Base-by-base conservation (phyloP, 208 protist species). In the Acanthamoeba triangularis region DNA sequence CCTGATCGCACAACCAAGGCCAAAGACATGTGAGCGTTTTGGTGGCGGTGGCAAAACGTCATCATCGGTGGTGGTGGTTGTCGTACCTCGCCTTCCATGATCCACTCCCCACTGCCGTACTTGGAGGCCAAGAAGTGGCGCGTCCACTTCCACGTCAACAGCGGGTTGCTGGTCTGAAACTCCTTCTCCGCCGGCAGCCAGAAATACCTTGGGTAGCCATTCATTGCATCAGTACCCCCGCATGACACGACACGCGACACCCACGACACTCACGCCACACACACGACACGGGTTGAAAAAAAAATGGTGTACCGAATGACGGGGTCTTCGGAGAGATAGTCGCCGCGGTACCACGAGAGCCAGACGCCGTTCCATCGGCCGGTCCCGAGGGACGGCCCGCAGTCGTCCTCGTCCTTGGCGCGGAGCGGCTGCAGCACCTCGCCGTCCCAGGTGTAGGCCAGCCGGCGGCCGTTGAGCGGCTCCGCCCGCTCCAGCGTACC, bases 61-160 rank as follows among this genome's bases (percentile, higher is more conserved):
- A 16, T 65, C 1, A 16, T 65, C 2, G 59, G 37, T 41, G 37
- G 37, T 18, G 56, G 56, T 74, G 28, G n/a, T 28, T 7, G 8
- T 10, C n/a, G 49, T 65, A 95, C 82, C 37, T 94, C 82, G 65
- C 95, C 95, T 61, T 96, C 95, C 54, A 96, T 95, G 44, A 96
- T 96, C 95, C 95, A 96, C 47, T 95, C 90, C 10, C 95, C 95
- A 11, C 30, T 82, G 33, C 78, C 72, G 80, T 95, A 88, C 41
- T 96, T 96, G 52, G n/a, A 56, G 25, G 95, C 91, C 23, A 96
- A 49, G 59, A 96, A 96, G 82, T 96, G 95, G 25, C 95, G 80
- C 61, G 91, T 96, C 95, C 95, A 96, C 67, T 96, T 96, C 67
- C 95, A 97, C 14, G 96, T 96, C 69, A 97, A 87, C 59, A 95